Evolutionary conservation across 163 green algal species (phyloP).

Genomic region (Smithsoniella earleae): DNA sequence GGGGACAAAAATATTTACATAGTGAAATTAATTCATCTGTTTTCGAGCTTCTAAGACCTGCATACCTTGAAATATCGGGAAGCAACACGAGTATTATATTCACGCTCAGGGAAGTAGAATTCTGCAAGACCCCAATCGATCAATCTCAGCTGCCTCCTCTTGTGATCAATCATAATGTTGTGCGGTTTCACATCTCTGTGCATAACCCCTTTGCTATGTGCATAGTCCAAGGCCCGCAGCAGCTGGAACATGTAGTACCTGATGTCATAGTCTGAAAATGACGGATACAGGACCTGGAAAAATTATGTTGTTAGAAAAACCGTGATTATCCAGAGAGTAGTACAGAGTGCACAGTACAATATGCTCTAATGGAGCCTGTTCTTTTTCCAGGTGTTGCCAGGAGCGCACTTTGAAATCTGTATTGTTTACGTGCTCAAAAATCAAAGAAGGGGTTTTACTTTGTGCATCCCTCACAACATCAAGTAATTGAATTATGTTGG

Average conservation of each 20-base stretch:
- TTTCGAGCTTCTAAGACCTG: too few species aligned
- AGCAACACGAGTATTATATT: slow-evolving; percentile 90
- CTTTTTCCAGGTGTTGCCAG: too few species aligned
- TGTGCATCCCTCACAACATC: slow-evolving; percentile 86
- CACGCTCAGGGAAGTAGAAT: slow-evolving; percentile 78
- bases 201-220: slow-evolving; percentile 61
- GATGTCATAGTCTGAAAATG: slow-evolving; percentile 90
- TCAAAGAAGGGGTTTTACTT: slow-evolving; percentile 84
- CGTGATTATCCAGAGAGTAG: too few species aligned
- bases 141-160: slow-evolving; percentile 76
- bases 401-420: slow-evolving; percentile 66
- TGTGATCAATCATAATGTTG: slow-evolving; percentile 99
- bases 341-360: too few species aligned
- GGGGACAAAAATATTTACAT: too few species aligned
- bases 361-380: too few species aligned
- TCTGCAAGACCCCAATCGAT: slow-evolving; percentile 99
- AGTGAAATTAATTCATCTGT: too few species aligned
- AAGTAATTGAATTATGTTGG: slow-evolving; percentile 90
- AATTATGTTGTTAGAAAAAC: too few species aligned
- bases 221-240: slow-evolving; percentile 62
- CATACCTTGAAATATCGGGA: slow-evolving; percentile 78
- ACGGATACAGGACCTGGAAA: slow-evolving; percentile 97
- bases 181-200: slow-evolving; percentile 95
- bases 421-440: slow-evolving; percentile 99
- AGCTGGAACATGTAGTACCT: slow-evolving; percentile 98